These are phyloP conservation scores for Pseudomassariella vexata DNA, from an alignment of 2,329 filamentous ascomycete species.

Conservation along the genomic window DNA sequence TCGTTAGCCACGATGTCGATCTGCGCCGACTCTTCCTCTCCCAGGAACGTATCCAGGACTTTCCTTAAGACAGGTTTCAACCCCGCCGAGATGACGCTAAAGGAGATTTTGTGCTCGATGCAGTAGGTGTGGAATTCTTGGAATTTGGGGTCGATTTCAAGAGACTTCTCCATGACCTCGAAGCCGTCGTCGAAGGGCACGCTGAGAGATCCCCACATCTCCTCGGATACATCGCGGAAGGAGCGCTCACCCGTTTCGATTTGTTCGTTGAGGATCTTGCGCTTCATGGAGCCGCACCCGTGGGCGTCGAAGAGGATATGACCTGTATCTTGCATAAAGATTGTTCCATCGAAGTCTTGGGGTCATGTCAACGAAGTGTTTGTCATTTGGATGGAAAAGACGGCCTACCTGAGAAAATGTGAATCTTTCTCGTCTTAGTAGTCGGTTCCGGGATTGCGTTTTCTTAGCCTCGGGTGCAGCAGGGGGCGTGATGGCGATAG, in stretches of 20 bases:
- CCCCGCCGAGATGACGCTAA: constrained; percentile 65
- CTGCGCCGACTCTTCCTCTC: constrained; percentile 49
- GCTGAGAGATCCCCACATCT: constrained; percentile 64
- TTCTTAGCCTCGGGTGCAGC: constrained; percentile 21
- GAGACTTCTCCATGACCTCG: constrained; percentile 53
- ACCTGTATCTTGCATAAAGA: constrained; percentile 66
- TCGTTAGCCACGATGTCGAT: constrained; percentile 68
- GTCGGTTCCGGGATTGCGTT: constrained; percentile 19
- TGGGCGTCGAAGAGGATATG: constrained; percentile 63
- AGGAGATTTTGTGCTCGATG: constrained; percentile 55
- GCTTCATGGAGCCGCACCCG: constrained; percentile 53
- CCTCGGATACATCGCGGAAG: constrained; percentile 65
- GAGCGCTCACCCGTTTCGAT: constrained; percentile 60
- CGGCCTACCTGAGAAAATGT: constrained; percentile 49
- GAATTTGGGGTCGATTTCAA: constrained; percentile 61
- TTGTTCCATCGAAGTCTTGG: constrained; percentile 65
- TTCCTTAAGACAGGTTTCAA: constrained; percentile 57
- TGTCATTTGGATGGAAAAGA: constrained; percentile 3
- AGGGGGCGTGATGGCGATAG: constrained; percentile 29
- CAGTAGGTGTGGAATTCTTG: constrained; percentile 60
- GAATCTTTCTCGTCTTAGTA: constrained; percentile 47
- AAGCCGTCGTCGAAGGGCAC: constrained; percentile 65
- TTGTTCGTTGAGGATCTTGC: constrained; percentile 54
- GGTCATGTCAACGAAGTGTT: constrained; percentile 9
- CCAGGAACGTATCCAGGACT: constrained; percentile 60